A percentile compares a stretch with the other conserved stretches of the same genome.
Evolutionary conservation across 1,284 basidiomycete genomes (phyloP).

Genomic region (Heterobasidion annosum): DNA sequence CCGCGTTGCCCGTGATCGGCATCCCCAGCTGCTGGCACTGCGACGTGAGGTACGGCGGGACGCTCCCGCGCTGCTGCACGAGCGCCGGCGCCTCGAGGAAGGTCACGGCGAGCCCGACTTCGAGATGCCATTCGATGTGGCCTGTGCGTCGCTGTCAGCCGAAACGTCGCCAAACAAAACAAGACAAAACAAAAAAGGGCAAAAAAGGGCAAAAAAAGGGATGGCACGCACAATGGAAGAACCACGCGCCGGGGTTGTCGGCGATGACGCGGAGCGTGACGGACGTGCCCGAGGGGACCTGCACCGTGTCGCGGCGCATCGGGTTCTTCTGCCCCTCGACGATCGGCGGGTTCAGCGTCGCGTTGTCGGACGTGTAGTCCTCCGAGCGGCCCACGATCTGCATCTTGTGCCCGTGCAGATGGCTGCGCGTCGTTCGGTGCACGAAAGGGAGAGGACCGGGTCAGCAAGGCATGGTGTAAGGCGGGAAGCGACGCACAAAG

Average conservation of each 20-base stretch:
- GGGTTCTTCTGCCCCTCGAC: constrained; percentile 76
- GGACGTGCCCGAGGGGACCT: constrained; percentile 50
- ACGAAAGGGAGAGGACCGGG: not conserved
- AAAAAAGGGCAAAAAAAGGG: constrained; percentile 2
- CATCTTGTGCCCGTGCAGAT: constrained; percentile 77
- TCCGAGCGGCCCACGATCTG: constrained; percentile 67
- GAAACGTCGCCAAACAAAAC: not conserved
- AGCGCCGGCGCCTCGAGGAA: constrained; percentile 70
- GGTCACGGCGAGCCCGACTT: constrained; percentile 69
- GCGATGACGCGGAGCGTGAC: constrained; percentile 64
- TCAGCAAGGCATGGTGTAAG: not conserved
- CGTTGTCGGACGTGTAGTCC: constrained; percentile 74
- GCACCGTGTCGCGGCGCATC: constrained; percentile 74
- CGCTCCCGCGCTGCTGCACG: constrained; percentile 37
- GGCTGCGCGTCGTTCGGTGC: constrained; percentile 30
- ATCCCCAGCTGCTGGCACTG: constrained; percentile 63
- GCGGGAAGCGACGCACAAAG: constrained; percentile 49
- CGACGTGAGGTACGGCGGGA: constrained; percentile 38
- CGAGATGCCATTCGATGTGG: constrained; percentile 79
- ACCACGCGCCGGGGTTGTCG: constrained; percentile 81
- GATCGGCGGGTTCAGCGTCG: constrained; percentile 73
- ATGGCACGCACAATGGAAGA: constrained; percentile 59
- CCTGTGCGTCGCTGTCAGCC: constrained; percentile 25
- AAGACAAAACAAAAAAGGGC: not conserved
- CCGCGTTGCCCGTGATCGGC: constrained; percentile 72